Evolutionary conservation across 371 early-diverging fungal genomes (phyloP), one percentile per base, ranked within the genome.

Genomic region (Gilbertella persicaria): DNA sequence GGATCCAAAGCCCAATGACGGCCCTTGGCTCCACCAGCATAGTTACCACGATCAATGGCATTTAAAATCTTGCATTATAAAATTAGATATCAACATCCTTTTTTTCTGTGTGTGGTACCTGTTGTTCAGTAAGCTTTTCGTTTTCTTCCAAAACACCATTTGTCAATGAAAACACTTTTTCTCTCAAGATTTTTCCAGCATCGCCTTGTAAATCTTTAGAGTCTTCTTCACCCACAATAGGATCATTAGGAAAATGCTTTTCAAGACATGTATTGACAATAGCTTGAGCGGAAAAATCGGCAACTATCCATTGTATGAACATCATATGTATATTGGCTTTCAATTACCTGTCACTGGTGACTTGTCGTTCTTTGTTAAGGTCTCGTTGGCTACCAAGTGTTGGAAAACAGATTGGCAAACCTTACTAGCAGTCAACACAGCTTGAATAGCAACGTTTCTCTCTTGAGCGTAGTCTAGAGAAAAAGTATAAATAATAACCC

Each of bases 1-100:
- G 98, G 98, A 68, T 98, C 98, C 53, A 98, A 77, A 14, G 96
- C 93, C 98, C 98, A 98, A 79, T 83, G 82, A 51, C 96, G 84
- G 10, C 95, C 96, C 29, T 71, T 64, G 1, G 88, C 29, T 5
- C 95, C 95, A 33, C 96, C 96, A 12, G 67, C 80, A 72, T 84
- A 90, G 42, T 82, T 85, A 13, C 97, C 98, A n/a, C 89, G 80
- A 62, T 97, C 97, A 67, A 98, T 96, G 7, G 91, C 80, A 37
- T 80, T 77, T 20, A 91, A 66, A 24, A 94, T 71, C 92, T 95
- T 54, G 17, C 20, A 17, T 14, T 21, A 5, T 4, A 35, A 20
- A 42, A 33, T 26, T 12, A 13, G 5, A 29, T 48, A 21, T 45
- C 10, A 28, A 10, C 28, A 10, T 45, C 14, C n/a, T 25, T 20